Evolutionary conservation across 495 filamentous ascomycete species (phyloP), one percentile per base, ranked within the genome.

Genomic region (Podospora tetraspora): DNA sequence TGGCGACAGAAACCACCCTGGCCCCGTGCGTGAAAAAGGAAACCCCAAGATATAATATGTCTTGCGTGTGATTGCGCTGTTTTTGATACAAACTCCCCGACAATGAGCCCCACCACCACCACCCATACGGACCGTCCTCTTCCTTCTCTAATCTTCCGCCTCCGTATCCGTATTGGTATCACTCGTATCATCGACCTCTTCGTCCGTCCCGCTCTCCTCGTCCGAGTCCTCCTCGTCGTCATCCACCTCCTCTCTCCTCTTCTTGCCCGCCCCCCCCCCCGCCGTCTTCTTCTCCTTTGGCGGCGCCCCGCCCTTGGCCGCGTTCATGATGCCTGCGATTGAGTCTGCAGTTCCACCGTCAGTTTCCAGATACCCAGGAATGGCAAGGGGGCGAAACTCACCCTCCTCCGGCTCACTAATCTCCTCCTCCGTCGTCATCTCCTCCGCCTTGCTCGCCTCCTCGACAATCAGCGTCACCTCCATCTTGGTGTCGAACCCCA

Each of bases 351-450:
- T 37, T 56, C 21, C 3, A 32, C 16, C 10, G 57, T 56, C 64
- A 56, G 70, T 82, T 69, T 72, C 59, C 29, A 29, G 3, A 29
- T 4, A 29, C 6, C 27, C 27, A 25, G 24, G 24, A 25, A 25
- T 25, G 1, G 24, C 24, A 25, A 56, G 66, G 60, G 66, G 52
- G 62, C 16, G 3, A 63, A 80, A 74, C 88, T 82, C 83, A 96
- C 95, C 95, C 83, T 97, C 95, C 75, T 98, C 95, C 10, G 96
- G 94, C 78, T 99, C 95, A 77, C 92, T 96, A 70, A 97, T 97
- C 73, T 97, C 94, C 73, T 97, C 95, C 69, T 92, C 91, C 19
- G 90, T 91, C 56, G 87, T 86, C 74, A 96, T 87, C 64, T 88
- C 87, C 32, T 85, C 89, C 21, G 90, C 94, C 81, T 94, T 95